Base-by-base conservation (phyloP, 352 stramenopile species). In the Globisporangium spinosum region DNA sequence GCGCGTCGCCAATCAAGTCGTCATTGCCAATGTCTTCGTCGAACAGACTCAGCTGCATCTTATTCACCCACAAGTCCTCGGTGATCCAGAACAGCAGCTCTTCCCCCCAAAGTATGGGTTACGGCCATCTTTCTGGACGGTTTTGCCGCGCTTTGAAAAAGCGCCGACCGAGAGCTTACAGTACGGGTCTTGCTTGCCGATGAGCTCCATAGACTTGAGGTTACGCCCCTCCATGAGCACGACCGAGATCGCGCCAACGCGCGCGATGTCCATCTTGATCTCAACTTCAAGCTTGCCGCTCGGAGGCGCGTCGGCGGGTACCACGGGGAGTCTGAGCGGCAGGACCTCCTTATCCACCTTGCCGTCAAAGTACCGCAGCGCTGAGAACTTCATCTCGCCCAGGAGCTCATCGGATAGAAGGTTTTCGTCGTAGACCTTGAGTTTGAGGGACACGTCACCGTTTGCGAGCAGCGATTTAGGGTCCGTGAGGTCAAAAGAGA, bases 21-120 rank as follows among this genome's bases (percentile, higher is more conserved):
- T 98, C 89, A 61, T 78, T 94, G 35, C 89, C 89, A 59, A 97
- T 88, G 67, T 98, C 92, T 67, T 97, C 85, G 70, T 98, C 90
- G 20, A 81, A 97, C 27, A 90, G 73, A 29, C 79, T 84, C 1
- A 98, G 67, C 25, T 76, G 64, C 70, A 98, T 85, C 58, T 85
- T 77, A 54, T 97, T 68, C 10, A 83, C 84, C 93, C 92, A 98
- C 17, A 93, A 76, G n/a, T 95, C 84, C n/a, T 90, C 79, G 7
- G 89, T 89, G 68, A 98, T 86, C 90, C 91, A 98, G 53, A 98
- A 91, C 5, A 95, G 77, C 17, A 98, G 58, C 55, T 98, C 82
- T 69, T 98, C 94, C 63, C 91, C 6, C 81, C 77, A 76, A 98
- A 98, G 53, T 96, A 97, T 2, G 93, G 94, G 20, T 97, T 91